Conservation (phyloP, 306 rosid genomes). For the Dicorynia guianensis region DNA sequence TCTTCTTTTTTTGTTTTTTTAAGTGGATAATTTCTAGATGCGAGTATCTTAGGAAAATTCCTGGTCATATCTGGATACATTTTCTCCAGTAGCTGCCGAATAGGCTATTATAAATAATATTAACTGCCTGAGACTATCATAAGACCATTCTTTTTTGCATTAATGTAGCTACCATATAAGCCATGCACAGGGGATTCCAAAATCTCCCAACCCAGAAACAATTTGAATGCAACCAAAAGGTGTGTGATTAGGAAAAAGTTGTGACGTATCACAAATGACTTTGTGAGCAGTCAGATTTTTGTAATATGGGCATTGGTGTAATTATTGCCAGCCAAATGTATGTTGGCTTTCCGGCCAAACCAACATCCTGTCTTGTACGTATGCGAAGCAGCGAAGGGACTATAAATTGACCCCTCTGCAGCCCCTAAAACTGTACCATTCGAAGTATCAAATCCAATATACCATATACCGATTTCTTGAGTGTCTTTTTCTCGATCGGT, state of each 20-base stretch:
- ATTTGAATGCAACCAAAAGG: not conserved
- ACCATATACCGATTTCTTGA: too few relatives aligned
- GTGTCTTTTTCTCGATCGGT: not conserved
- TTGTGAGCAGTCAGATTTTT: too few relatives aligned
- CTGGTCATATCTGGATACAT: not conserved
- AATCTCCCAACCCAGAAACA: conserved; percentile 9
- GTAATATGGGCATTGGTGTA: not conserved
- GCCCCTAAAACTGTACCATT: not conserved
- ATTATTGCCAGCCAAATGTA: not conserved
- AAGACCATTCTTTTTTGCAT: not conserved
- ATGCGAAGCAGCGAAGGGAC: not conserved
- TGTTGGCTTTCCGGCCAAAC: not conserved
- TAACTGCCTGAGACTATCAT: not conserved
- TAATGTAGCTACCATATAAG: conserved; percentile 15
- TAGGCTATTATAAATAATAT: not conserved
- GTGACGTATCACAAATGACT: too few relatives aligned
- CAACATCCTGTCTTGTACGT: not conserved
- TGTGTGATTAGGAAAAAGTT: too few relatives aligned
- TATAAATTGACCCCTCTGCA: conserved; percentile 22
- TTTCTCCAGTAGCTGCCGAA: not conserved
- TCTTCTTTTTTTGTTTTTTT: not conserved
- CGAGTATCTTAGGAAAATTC: not conserved
- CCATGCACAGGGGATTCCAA: not conserved
- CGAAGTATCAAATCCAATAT: not conserved
- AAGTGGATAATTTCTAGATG: not conserved